Evolutionary conservation across 148 eudicot genomes (phyloP).

Genomic region (Agrostemma githago): DNA sequence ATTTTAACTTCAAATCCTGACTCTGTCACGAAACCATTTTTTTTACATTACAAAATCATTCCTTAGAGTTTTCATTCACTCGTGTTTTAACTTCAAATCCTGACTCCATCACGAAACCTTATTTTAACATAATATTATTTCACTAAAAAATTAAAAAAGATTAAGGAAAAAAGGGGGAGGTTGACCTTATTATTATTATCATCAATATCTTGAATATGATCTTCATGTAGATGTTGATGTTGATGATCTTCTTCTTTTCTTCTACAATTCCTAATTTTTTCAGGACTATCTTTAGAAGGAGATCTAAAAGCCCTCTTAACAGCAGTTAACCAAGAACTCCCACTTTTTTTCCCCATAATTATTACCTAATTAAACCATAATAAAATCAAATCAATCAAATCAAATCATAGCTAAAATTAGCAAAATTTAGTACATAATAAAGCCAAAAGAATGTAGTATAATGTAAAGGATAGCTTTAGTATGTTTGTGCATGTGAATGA

Average conservation of each 20-base stretch:
- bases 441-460: conserved; percentile 8
- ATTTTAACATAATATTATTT: too few species aligned
- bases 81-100: too few species aligned
- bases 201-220: conserved; percentile 36
- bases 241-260: conserved; percentile 47
- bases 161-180: neutral
- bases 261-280: conserved; percentile 33
- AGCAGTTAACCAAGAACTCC: conserved; percentile 65
- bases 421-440: too few species aligned
- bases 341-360: conserved; percentile 33
- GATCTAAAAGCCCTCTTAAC: conserved; percentile 84
- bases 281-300: conserved; percentile 52
- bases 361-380: too few species aligned
- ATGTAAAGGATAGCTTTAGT: too few species aligned
- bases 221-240: too few species aligned
- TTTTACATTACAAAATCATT: too few species aligned
- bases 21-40: neutral
- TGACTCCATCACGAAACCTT: too few species aligned
- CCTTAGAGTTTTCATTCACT: too few species aligned
- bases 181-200: conserved; percentile 61
- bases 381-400: conserved; percentile 19
- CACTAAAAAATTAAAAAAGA: neutral
- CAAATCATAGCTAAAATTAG: conserved; percentile 5
- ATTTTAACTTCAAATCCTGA: too few species aligned
- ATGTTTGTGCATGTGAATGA: conserved; percentile 17